Evolutionary conservation across 2,329 filamentous ascomycete species (phyloP).

Genomic region (Venturia pyrina): DNA sequence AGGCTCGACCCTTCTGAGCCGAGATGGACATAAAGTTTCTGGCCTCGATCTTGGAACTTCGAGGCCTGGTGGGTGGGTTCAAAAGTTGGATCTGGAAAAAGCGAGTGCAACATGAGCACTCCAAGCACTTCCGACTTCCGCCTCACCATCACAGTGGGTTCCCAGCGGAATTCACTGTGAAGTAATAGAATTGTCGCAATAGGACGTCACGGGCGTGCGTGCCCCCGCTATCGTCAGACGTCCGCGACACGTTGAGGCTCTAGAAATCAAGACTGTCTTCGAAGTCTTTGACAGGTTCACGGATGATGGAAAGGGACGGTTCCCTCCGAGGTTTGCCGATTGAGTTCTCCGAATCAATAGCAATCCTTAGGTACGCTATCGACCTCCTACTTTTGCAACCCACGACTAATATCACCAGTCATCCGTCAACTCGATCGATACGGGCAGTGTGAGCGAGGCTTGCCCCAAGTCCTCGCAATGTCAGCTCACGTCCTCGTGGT

Average conservation of each 20-base stretch:
- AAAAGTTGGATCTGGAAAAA: neutral
- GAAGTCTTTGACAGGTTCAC: neutral
- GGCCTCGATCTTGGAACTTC: neutral
- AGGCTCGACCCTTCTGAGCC: slow-evolving; percentile 2
- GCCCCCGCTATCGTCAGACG: neutral
- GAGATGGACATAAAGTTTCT: neutral
- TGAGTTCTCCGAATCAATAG: slow-evolving; percentile 5
- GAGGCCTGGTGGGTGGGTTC: neutral
- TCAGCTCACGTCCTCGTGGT: slow-evolving; percentile 1
- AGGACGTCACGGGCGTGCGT: neutral
- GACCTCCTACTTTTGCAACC: neutral
- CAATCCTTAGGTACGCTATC: neutral
- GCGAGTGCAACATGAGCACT: neutral
- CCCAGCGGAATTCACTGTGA: neutral
- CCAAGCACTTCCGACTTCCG: neutral
- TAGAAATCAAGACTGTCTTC: slow-evolving; percentile 4
- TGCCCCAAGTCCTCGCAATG: neutral
- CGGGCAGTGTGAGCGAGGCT: neutral
- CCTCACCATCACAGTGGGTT: neutral
- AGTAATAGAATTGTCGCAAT: neutral
- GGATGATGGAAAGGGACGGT: neutral
- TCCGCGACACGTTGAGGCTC: neutral
- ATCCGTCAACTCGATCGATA: slow-evolving; percentile 1
- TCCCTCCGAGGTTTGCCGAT: neutral
- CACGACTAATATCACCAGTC: neutral